Evolutionary conservation across 495 filamentous ascomycete species (phyloP).

Genomic region (Penicillium coffeae): DNA sequence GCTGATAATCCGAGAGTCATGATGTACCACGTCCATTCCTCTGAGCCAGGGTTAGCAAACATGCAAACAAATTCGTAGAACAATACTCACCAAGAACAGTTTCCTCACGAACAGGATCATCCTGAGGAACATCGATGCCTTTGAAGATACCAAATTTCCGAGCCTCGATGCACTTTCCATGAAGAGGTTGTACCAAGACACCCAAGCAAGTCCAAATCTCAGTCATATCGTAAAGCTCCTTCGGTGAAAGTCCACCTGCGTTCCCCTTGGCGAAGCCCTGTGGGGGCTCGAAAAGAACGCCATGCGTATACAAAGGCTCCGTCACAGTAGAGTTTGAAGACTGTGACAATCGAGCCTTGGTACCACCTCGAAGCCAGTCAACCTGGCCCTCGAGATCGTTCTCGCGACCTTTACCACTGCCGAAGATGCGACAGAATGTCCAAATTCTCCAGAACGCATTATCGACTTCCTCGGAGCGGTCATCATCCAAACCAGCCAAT

Average conservation of each 20-base stretch:
- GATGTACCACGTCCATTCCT: conserved; percentile 62
- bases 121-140: conserved; percentile 37
- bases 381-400: conserved; percentile 60
- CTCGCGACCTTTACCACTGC: conserved; percentile 54
- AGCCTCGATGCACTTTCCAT: conserved; percentile 54
- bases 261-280: conserved; percentile 59
- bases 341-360: conserved; percentile 37
- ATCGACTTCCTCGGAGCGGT: conserved; percentile 53
- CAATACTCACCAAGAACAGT: conserved; percentile 46
- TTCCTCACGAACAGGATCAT: conserved; percentile 53
- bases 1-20: conserved; percentile 57
- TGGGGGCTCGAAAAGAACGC: conserved; percentile 54
- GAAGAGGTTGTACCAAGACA: conserved; percentile 54
- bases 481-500: conserved; percentile 47
- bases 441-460: conserved; percentile 67
- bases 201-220: conserved; percentile 65
- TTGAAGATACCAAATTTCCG: conserved; percentile 55
- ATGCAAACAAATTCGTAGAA: not conserved
- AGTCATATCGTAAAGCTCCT: conserved; percentile 61
- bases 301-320: conserved; percentile 49
- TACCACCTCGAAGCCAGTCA: conserved; percentile 61
- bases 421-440: conserved; percentile 68
- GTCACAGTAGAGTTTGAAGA: conserved; percentile 33
- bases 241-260: conserved; percentile 47
- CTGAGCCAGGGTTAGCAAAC: conserved; percentile 38